Conservation (phyloP, 1,284 basidiomycete genomes). For the Cutaneotrichosporon daszewskae region DNA sequence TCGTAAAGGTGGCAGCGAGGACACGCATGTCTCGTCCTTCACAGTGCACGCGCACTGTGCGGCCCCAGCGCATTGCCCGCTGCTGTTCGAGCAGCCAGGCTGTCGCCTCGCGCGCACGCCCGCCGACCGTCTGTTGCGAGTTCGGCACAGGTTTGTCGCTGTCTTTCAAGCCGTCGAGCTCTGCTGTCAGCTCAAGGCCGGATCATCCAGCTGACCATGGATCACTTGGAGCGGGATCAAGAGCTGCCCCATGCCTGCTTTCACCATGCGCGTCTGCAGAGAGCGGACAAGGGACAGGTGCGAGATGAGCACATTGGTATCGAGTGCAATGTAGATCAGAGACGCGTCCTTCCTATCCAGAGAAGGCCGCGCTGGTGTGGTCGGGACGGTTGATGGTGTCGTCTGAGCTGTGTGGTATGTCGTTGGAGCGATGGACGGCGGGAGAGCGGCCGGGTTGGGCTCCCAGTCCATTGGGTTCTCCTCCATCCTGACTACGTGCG, state of each 20-base stretch:
- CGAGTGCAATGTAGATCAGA: constrained; percentile 8
- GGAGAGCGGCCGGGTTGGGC: too few species aligned
- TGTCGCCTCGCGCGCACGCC: constrained; percentile 3
- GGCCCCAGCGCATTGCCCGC: background rate
- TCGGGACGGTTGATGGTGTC: too few species aligned
- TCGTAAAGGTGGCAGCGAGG: background rate
- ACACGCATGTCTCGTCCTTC: constrained; percentile 3
- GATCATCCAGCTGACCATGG: constrained; percentile 1
- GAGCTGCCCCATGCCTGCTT: background rate
- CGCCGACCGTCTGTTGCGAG: background rate
- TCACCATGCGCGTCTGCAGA: constrained; percentile 2
- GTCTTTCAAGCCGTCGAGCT: constrained; percentile 13
- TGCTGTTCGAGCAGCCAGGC: constrained; percentile 1
- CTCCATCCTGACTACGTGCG: too few species aligned
- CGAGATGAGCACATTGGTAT: constrained; percentile 13
- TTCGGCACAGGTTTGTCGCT: too few species aligned
- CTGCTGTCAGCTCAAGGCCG: constrained; percentile 1
- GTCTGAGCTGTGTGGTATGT: too few species aligned
- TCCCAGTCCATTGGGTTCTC: too few species aligned
- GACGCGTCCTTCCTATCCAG: too few species aligned
- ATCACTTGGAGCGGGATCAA: constrained; percentile 9
- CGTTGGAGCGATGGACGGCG: too few species aligned
- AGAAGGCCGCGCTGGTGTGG: too few species aligned
- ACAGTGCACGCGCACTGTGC: background rate
- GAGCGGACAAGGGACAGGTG: constrained; percentile 1